Percentiles rank a stretch among this genome's conserved stretches.
These are phyloP conservation scores for Immersiella caudata DNA, from an alignment of 495 filamentous ascomycete genomes.

Conservation along the genomic window DNA sequence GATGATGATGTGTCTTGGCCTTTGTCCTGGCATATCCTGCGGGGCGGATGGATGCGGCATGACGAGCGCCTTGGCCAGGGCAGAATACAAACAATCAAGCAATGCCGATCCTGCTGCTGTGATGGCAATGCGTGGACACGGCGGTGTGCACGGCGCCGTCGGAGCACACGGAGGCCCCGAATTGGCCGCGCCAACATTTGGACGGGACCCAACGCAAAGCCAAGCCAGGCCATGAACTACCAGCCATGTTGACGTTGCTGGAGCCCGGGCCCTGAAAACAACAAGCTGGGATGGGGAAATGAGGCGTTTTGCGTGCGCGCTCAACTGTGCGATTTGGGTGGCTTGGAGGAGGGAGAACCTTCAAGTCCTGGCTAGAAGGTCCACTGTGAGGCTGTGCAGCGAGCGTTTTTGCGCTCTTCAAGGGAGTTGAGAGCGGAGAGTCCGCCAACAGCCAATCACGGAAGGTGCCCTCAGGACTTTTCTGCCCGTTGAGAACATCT, in stretches of 20 bases:
- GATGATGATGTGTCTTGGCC: neutral
- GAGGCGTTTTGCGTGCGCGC: neutral
- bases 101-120: neutral
- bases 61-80: constrained; percentile 7
- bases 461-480: neutral
- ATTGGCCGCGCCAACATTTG: neutral
- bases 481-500: constrained; percentile 1
- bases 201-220: neutral
- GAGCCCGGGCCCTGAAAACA: neutral
- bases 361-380: constrained; percentile 9
- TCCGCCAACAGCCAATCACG: neutral
- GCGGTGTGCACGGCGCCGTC: neutral
- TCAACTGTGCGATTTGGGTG: neutral
- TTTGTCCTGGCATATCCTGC: neutral
- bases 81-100: constrained; percentile 10
- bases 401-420: neutral
- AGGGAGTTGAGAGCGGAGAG: neutral
- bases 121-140: neutral
- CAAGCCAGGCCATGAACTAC: neutral
- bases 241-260: neutral
- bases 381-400: constrained; percentile 14
- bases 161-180: constrained; percentile 8
- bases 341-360: constrained; percentile 12
- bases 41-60: neutral
- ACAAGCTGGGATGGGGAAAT: too few species aligned